phyloP scores from a whole-genome alignment of 2,329 filamentous ascomycete species.

The Diaporthe helianthi region DNA sequence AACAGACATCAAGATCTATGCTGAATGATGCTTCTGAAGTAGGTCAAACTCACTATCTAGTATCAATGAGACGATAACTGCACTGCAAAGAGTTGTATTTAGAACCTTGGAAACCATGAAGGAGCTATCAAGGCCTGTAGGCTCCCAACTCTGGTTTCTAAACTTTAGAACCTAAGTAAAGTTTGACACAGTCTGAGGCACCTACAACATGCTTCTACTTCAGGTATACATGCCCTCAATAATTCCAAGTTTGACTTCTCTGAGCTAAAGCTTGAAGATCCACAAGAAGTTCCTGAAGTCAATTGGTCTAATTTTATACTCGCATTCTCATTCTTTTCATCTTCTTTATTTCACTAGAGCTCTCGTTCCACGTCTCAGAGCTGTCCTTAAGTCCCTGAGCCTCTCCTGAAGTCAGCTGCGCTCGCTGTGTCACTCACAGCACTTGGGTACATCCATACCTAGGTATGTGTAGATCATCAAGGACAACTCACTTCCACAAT shows the following conservation, averaged over 20 bases:
- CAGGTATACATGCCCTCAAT: background rate
- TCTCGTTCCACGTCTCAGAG: too few species aligned
- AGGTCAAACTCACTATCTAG: background rate
- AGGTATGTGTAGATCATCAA: background rate
- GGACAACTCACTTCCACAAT: background rate
- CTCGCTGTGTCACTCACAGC: background rate
- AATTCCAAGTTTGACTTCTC: background rate
- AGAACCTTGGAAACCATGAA: too few species aligned
- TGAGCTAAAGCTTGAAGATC: background rate
- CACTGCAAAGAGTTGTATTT: background rate
- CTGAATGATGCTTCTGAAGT: too few species aligned
- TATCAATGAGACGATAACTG: background rate
- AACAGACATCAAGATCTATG: background rate
- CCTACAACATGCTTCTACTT: background rate
- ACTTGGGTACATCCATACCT: background rate
- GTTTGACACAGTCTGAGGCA: too few species aligned
- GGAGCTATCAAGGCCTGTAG: too few species aligned
- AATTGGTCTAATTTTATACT: background rate
- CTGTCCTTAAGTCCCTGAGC: too few species aligned
- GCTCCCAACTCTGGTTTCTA: too few species aligned
- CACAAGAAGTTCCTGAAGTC: background rate
- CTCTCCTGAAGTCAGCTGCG: too few species aligned
- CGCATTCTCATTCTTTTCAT: too few species aligned
- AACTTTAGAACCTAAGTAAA: too few species aligned
- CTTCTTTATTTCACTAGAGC: background rate